Conservation (phyloP, 106 monocot species). For the Agapanthus africanus region DNA sequence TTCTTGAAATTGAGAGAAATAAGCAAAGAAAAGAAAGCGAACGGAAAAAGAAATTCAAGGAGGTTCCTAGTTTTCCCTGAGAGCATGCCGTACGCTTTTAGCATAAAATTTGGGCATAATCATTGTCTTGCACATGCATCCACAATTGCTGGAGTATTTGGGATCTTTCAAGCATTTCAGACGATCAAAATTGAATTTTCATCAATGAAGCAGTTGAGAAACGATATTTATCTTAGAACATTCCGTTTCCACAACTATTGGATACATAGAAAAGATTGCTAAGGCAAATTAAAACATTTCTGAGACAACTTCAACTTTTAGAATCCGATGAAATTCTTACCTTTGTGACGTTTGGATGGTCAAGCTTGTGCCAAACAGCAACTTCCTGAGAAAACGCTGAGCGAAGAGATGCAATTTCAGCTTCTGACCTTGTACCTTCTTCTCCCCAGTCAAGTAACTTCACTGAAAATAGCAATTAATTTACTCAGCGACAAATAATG, state of each 20-base stretch:
- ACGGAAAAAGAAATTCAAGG: not conserved
- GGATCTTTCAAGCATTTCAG: not conserved
- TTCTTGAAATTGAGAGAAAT: not conserved
- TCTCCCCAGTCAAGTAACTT: slow-evolving; percentile 98
- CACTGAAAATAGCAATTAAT: no score
- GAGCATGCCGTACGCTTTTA: no score
- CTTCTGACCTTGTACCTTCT: slow-evolving; percentile 76
- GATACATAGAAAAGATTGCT: not conserved
- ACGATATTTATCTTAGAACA: not conserved
- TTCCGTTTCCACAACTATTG: not conserved
- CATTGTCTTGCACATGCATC: no score
- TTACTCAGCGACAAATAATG: no score
- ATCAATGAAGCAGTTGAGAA: not conserved
- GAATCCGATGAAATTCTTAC: slow-evolving; percentile 19
- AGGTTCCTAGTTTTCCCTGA: not conserved
- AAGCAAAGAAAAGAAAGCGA: not conserved
- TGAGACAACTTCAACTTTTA: not conserved
- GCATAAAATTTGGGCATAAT: no score
- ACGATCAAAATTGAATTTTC: not conserved
- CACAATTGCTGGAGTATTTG: no score
- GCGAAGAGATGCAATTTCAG: slow-evolving; percentile 66
- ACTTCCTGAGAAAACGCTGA: slow-evolving; percentile 83
- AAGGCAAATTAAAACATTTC: not conserved
- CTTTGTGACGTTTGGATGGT: slow-evolving; percentile 98
- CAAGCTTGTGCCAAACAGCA: slow-evolving; percentile 93